Conservation (phyloP, 305 asterid species). For the Fraxinus sp. region DNA sequence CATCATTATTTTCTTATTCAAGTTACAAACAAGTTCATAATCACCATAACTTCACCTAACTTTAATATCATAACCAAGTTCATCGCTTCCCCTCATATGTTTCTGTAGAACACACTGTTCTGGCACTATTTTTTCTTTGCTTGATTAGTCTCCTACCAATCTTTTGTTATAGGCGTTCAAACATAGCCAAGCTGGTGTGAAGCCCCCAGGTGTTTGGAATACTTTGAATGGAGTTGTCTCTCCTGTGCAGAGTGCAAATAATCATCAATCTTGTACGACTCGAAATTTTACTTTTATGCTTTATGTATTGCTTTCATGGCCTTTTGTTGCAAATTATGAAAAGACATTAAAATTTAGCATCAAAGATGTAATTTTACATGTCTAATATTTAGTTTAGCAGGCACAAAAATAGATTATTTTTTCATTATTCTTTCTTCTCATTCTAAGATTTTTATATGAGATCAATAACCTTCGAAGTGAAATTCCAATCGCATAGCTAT, state of each 20-base stretch:
- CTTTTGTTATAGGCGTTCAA: constrained; percentile 58
- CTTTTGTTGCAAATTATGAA: background rate
- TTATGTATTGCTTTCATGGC: background rate
- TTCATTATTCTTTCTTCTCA: background rate
- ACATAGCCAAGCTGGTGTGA: constrained; percentile 47
- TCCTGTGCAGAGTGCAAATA: constrained; percentile 44
- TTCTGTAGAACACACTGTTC: background rate
- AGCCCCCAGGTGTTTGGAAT: constrained; percentile 74
- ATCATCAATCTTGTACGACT: constrained; percentile 42
- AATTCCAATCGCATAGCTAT: background rate
- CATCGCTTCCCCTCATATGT: background rate
- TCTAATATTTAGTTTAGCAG: background rate
- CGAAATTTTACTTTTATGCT: constrained; percentile 7
- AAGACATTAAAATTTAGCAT: background rate
- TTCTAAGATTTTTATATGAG: background rate
- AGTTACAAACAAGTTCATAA: background rate
- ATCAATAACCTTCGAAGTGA: background rate
- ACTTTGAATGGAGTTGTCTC: constrained; percentile 59
- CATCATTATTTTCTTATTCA: background rate
- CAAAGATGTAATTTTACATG: background rate
- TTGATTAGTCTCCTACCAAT: background rate
- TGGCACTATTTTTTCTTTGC: background rate
- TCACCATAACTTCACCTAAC: background rate
- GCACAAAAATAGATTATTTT: background rate
- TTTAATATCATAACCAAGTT: background rate